A percentile compares a stretch with the other conserved stretches of the same genome.
Conservation (phyloP, 495 filamentous ascomycete genomes). For the Penicillium robsamsonii region DNA sequence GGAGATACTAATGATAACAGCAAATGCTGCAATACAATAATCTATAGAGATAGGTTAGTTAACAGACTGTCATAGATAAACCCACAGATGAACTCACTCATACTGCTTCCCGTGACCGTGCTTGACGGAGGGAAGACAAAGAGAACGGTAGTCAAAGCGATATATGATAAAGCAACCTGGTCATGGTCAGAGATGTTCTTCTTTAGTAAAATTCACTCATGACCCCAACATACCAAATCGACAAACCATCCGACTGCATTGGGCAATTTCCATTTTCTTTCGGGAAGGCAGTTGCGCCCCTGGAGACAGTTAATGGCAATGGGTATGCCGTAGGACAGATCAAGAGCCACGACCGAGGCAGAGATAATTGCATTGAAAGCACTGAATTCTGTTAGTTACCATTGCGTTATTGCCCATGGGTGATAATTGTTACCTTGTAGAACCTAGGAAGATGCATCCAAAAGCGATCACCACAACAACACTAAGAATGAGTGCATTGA, state of each 20-base stretch:
- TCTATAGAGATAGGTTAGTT: slow-evolving; percentile 29
- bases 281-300: slow-evolving; percentile 59
- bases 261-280: slow-evolving; percentile 58
- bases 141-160: slow-evolving; percentile 64
- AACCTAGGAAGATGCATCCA: slow-evolving; percentile 71
- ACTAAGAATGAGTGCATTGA: slow-evolving; percentile 66
- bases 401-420: not conserved
- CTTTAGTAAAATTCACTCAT: slow-evolving; percentile 24
- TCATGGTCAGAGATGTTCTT: not conserved
- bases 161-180: slow-evolving; percentile 61
- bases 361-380: slow-evolving; percentile 64
- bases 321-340: slow-evolving; percentile 69
- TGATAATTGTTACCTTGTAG: slow-evolving; percentile 41
- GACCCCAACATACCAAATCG: slow-evolving; percentile 50
- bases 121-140: slow-evolving; percentile 69
- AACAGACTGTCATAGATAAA: not conserved
- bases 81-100: slow-evolving; percentile 51
- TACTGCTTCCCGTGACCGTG: slow-evolving; percentile 62
- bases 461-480: slow-evolving; percentile 61
- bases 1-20: slow-evolving; percentile 62
- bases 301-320: slow-evolving; percentile 61
- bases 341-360: slow-evolving; percentile 66
- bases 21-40: slow-evolving; percentile 69
- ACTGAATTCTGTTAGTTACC: slow-evolving; percentile 19
- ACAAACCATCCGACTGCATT: slow-evolving; percentile 55